These are phyloP conservation scores for Tylopilus plumbeoviolaceoides DNA, from an alignment of 768 basidiomycete genomes.

Conservation along the genomic window DNA sequence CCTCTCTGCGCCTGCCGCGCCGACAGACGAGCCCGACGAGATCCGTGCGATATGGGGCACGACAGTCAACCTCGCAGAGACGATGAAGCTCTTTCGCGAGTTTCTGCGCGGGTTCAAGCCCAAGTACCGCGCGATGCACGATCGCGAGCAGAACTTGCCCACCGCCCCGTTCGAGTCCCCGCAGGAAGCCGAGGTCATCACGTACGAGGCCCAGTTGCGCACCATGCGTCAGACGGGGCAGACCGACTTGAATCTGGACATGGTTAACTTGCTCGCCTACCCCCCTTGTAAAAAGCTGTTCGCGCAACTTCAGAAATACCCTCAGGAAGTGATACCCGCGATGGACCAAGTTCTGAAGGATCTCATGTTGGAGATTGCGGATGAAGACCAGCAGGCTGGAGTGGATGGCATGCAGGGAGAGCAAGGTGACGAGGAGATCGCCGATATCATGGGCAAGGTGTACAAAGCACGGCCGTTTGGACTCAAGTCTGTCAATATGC, in stretches of 20 bases:
- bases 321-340: slow-evolving; percentile 94
- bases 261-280: slow-evolving; percentile 81
- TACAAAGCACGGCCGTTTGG: slow-evolving; percentile 96
- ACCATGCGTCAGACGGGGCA: slow-evolving; percentile 90
- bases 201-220: slow-evolving; percentile 80
- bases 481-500: slow-evolving; percentile 82
- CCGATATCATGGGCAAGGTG: slow-evolving; percentile 79
- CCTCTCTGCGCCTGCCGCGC: slow-evolving; percentile 58
- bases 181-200: slow-evolving; percentile 59
- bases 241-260: slow-evolving; percentile 89
- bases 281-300: slow-evolving; percentile 81
- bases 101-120: slow-evolving; percentile 92
- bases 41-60: slow-evolving; percentile 98
- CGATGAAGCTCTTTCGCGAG: slow-evolving; percentile 85
- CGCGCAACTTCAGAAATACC: slow-evolving; percentile 84
- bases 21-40: slow-evolving; percentile 74
- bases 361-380: slow-evolving; percentile 82
- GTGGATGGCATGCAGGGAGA: slow-evolving; percentile 72
- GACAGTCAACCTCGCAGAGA: slow-evolving; percentile 85
- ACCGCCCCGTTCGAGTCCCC: slow-evolving; percentile 53
- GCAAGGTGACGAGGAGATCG: slow-evolving; percentile 80
- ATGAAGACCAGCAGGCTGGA: slow-evolving; percentile 69
- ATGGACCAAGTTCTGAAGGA: slow-evolving; percentile 98
- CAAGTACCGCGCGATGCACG: slow-evolving; percentile 76
- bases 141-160: slow-evolving; percentile 55